These are phyloP conservation scores for Trichosporon ovoides DNA, from an alignment of 1,284 basidiomycete genomes.

Conservation along the genomic window DNA sequence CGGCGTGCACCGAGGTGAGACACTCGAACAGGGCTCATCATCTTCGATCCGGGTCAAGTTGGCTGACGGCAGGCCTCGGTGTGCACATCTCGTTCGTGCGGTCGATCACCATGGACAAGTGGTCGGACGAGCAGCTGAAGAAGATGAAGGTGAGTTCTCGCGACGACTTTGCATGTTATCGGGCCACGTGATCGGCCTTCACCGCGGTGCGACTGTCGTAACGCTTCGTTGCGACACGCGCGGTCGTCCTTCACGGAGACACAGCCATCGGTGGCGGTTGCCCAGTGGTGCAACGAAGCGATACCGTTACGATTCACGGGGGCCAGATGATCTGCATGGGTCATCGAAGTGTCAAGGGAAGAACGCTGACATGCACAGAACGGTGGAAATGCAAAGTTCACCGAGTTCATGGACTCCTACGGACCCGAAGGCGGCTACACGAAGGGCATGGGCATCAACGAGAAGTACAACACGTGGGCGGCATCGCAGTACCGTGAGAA, in stretches of 20 bases:
- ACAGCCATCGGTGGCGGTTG: too few species aligned
- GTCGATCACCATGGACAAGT: conserved; percentile 91
- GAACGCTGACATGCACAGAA: conserved; percentile 52
- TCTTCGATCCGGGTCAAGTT: background rate
- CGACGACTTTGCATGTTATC: too few species aligned
- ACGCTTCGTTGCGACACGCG: too few species aligned
- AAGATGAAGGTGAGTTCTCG: conserved; percentile 71
- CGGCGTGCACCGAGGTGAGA: conserved; percentile 77
- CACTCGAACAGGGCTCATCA: conserved; percentile 38
- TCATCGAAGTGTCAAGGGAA: background rate
- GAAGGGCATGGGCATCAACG: conserved; percentile 62
- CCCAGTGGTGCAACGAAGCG: too few species aligned
- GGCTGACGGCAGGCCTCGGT: conserved; percentile 33
- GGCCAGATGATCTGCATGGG: too few species aligned
- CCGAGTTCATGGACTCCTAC: conserved; percentile 70
- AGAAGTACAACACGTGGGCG: conserved; percentile 87
- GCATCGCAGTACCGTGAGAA: conserved; percentile 87
- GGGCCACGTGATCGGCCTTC: too few species aligned
- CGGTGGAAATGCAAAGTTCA: conserved; percentile 78
- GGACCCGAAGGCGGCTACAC: conserved; percentile 68
- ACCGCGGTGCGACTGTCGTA: too few species aligned
- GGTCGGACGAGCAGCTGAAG: conserved; percentile 81
- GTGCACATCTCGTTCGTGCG: conserved; percentile 68
- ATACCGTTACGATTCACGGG: too few species aligned
- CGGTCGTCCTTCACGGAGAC: too few species aligned